These are phyloP conservation scores for Pichia nanzhaoensis DNA, from an alignment of 805 yeast species.

Conservation along the genomic window DNA sequence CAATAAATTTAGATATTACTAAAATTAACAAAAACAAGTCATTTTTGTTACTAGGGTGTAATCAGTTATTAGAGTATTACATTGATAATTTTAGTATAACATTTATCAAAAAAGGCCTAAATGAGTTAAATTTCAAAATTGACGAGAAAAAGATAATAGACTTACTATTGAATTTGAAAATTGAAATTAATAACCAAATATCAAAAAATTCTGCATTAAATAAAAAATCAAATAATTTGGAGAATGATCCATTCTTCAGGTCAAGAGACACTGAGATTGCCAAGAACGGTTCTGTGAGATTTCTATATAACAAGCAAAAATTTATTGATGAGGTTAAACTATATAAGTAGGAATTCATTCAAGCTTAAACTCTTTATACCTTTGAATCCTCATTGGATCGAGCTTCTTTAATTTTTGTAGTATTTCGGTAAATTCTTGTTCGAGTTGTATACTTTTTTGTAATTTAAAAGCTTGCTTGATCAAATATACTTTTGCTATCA, in stretches of 20 bases:
- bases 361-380: constrained; percentile 39
- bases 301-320: constrained; percentile 26
- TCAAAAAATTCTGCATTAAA: not conserved
- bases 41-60: constrained; percentile 15
- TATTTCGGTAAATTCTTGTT: constrained; percentile 18
- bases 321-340: constrained; percentile 23
- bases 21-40: constrained; percentile 4
- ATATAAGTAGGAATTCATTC: constrained; percentile 8
- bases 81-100: constrained; percentile 25
- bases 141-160: constrained; percentile 22
- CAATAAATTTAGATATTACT: constrained; percentile 6
- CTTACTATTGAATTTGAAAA: constrained; percentile 26
- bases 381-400: constrained; percentile 61
- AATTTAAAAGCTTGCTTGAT: constrained; percentile 30
- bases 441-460: constrained; percentile 1
- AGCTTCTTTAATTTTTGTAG: constrained; percentile 40
- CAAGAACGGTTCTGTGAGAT: constrained; percentile 28
- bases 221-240: not conserved
- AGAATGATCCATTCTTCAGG: constrained; percentile 26
- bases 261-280: constrained; percentile 27
- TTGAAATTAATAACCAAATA: constrained; percentile 18
- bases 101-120: constrained; percentile 20
- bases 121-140: constrained; percentile 14
- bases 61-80: constrained; percentile 28
- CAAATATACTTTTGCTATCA: constrained; percentile 48